Conservation (phyloP, 768 basidiomycete species). For the Guyanaporus albipodus region DNA sequence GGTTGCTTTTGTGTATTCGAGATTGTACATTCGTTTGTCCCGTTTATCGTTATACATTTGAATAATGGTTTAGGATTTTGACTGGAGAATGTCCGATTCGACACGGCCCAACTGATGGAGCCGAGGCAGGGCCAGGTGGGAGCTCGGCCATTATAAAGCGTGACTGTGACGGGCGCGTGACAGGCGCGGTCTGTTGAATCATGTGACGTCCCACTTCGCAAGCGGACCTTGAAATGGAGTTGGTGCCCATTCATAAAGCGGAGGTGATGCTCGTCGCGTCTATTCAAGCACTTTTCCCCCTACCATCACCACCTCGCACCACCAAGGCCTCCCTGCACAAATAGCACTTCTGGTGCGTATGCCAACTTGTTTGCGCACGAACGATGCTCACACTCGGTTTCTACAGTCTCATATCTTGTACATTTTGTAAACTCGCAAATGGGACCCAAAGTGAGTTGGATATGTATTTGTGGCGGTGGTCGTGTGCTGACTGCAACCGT, state of each 20-base stretch:
- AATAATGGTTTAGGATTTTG: no score
- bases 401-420: conserved; percentile 31
- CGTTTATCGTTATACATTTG: no score
- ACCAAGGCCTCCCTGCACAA: conserved; percentile 16
- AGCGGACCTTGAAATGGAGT: conserved; percentile 34
- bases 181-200: conserved; percentile 35
- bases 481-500: conserved; percentile 8
- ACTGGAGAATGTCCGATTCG: no score
- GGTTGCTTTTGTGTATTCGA: neutral
- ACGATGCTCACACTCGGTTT: conserved; percentile 10
- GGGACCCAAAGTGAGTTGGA: conserved; percentile 35
- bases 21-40: conserved; percentile 2
- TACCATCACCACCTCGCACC: conserved; percentile 28
- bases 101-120: no score
- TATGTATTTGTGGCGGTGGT: conserved; percentile 4
- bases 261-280: conserved; percentile 27
- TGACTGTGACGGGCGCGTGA: conserved; percentile 33
- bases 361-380: conserved; percentile 1
- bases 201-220: conserved; percentile 25
- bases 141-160: conserved; percentile 17
- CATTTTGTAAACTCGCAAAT: conserved; percentile 31
- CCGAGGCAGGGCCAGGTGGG: no score
- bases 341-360: conserved; percentile 24
- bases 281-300: conserved; percentile 23
- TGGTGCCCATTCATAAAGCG: conserved; percentile 34